These are phyloP conservation scores for Alternaria angustiovoidea DNA, from an alignment of 2,329 filamentous ascomycete species.

Conservation along the genomic window DNA sequence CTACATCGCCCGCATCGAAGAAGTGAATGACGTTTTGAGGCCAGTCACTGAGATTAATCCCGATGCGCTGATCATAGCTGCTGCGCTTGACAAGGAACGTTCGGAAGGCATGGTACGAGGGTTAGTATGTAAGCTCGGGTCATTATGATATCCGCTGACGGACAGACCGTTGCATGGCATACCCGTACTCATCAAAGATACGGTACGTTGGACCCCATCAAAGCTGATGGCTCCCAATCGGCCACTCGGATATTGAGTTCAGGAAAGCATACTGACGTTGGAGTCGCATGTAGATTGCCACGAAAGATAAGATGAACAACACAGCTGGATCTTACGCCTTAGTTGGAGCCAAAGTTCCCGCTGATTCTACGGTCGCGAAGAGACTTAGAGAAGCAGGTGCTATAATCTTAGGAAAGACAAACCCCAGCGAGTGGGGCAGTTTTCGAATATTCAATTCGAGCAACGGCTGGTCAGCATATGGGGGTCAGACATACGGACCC, in stretches of 20 bases:
- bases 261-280: neutral
- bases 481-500: conserved; percentile 51
- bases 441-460: conserved; percentile 45
- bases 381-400: conserved; percentile 71
- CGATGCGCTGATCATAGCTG: conserved; percentile 70
- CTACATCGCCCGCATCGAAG: neutral
- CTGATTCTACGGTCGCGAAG: conserved; percentile 71
- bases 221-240: too few species aligned
- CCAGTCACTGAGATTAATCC: conserved; percentile 71
- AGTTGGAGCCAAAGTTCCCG: conserved; percentile 69
- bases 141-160: neutral
- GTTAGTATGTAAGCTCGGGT: neutral
- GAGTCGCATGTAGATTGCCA: conserved; percentile 43
- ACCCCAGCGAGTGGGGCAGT: conserved; percentile 74
- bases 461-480: conserved; percentile 44
- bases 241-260: too few species aligned
- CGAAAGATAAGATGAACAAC: conserved; percentile 75
- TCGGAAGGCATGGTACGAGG: conserved; percentile 64
- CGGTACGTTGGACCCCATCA: neutral
- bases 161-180: conserved; percentile 72
- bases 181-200: conserved; percentile 76
- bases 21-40: neutral
- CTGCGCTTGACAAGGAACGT: conserved; percentile 68
- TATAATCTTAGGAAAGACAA: conserved; percentile 72
- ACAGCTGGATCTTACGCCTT: conserved; percentile 75